Percentiles rank a stretch among this genome's conserved stretches.
phyloP scores from a whole-genome alignment of 306 rosid species.

The Herpetospermum pedunculosum region DNA sequence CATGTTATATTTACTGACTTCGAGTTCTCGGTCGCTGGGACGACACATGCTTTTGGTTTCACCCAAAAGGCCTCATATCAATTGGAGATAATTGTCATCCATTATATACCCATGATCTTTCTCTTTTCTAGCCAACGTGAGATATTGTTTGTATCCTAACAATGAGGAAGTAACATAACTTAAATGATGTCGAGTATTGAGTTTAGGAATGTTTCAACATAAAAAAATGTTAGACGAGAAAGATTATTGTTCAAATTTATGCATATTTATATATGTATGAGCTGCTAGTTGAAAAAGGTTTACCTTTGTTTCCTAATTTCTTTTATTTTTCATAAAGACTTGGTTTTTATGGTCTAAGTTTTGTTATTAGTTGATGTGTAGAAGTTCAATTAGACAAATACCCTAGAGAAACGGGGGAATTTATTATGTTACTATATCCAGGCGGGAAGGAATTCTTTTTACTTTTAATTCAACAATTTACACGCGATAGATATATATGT shows the following conservation, averaged over 20 bases:
- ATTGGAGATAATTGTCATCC: too few species aligned
- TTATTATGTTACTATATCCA: neutral
- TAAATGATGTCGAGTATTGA: neutral
- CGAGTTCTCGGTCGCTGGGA: neutral
- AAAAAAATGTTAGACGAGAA: neutral
- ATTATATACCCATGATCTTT: too few species aligned
- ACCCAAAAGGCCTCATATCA: too few species aligned
- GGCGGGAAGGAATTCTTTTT: too few species aligned
- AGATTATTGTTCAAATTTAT: neutral
- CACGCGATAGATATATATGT: too few species aligned
- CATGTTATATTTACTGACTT: neutral
- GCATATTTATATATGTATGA: neutral
- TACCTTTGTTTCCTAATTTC: neutral
- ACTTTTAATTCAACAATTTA: too few species aligned
- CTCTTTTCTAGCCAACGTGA: too few species aligned
- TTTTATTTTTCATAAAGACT: neutral
- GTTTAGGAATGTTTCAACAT: neutral
- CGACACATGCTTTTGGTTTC: too few species aligned
- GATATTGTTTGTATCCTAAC: too few species aligned
- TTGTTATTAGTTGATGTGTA: neutral
- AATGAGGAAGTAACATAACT: neutral
- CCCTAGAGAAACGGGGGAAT: neutral
- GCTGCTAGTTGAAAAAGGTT: neutral
- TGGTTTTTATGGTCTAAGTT: neutral
- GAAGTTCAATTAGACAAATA: neutral